Evolutionary conservation across 1,284 basidiomycete species (phyloP), one percentile per base, ranked within the genome.

Genomic region (Malassezia cuniculi): DNA sequence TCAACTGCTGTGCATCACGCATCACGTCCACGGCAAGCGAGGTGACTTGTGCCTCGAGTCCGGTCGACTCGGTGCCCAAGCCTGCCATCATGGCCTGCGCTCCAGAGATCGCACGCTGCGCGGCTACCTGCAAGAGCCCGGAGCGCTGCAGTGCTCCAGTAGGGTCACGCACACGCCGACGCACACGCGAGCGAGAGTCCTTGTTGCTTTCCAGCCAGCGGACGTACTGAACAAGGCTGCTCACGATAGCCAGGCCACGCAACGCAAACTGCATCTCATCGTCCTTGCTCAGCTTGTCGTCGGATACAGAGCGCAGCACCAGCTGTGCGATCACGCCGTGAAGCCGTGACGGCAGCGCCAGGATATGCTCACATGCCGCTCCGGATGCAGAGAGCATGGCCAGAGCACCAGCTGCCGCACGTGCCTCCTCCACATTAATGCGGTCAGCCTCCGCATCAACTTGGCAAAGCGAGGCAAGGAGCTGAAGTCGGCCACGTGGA

Each of bases 401-500:
- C 12, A 45, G 30, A 14, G 34, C 20, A 3, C 42, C 42, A 10
- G 27, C 14, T 5, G 29, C 30, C 3, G 37, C 37, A 18, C 29
- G 31, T 18, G 36, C 36, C 10, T 39, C 24, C 7, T 35, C 36
- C 12, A 39, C 8, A 3, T 27, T 18, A n/a, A 19, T 18, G 6
- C 25, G 28, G 16, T 12, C 14, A 20, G 37, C 31, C 6, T 31
- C 20, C 7, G 6, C 22, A 12, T 15, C 10, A 2, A 25, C 11
- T 7, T 25, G 12, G 28, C 36, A 35, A 12, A 45, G 29, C 15
- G 42, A 38, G 8, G 39, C 31, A 10, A 45, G 42, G 8, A 45
- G 24, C 6, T 24, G 36, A 14, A 45, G 29, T 2, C 38, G 36
- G 1, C 42, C 42, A 3, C 29, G 24, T n/a, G 42, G 26, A 2